phyloP scores from a whole-genome alignment of 306 rosid species.

The Benincasa hispida region DNA sequence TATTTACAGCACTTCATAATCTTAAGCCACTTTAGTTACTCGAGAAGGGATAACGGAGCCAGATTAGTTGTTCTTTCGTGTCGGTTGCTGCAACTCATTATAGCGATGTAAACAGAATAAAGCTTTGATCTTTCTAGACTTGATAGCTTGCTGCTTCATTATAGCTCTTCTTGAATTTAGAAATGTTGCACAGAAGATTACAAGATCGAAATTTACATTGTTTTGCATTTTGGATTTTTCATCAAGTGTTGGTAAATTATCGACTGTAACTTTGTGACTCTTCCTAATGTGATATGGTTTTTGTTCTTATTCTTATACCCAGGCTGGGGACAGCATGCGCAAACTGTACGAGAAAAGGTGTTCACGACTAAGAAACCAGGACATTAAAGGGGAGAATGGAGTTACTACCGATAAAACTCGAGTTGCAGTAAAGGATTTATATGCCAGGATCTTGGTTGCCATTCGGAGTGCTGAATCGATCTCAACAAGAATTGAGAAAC shows the following conservation, averaged over 20 bases:
- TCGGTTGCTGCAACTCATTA: background rate
- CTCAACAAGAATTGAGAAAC: conserved; percentile 63
- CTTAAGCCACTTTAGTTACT: background rate
- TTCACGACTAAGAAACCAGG: conserved; percentile 48
- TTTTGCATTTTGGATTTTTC: background rate
- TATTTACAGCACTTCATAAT: background rate
- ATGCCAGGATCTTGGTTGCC: conserved; percentile 81
- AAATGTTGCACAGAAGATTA: background rate
- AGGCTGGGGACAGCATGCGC: conserved; percentile 79
- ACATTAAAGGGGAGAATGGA: conserved; percentile 58
- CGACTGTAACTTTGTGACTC: background rate
- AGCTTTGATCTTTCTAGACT: background rate
- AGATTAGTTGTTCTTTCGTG: background rate
- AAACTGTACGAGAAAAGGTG: conserved; percentile 77
- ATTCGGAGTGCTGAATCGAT: conserved; percentile 86
- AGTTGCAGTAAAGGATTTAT: conserved; percentile 66
- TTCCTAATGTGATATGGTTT: conserved; percentile 6
- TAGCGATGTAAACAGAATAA: background rate
- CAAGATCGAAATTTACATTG: background rate
- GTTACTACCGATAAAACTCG: conserved; percentile 53
- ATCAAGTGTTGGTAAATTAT: background rate
- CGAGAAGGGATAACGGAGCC: background rate
- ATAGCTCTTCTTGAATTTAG: background rate
- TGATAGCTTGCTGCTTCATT: background rate
- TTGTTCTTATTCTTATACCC: conserved; percentile 8